Percentiles rank a stretch among this genome's conserved stretches.
Evolutionary conservation across 768 basidiomycete genomes (phyloP).

Genomic region (Boletus patriciae): DNA sequence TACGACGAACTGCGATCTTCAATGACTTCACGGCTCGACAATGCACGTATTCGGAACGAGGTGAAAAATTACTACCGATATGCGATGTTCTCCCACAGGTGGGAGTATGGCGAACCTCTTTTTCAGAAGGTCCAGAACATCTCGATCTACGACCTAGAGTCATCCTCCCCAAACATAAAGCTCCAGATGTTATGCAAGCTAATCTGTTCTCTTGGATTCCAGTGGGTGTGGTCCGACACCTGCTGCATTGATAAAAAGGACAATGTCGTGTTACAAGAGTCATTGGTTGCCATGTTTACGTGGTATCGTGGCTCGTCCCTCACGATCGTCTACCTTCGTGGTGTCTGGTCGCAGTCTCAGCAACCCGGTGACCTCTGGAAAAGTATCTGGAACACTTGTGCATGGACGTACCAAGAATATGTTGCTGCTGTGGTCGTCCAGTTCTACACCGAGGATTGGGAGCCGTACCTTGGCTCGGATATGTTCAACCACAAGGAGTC

Average conservation of each 20-base stretch:
- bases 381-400: slow-evolving; percentile 10
- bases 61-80: slow-evolving; percentile 2
- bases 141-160: neutral
- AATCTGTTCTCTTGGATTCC: neutral
- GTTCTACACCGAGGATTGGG: slow-evolving; percentile 15
- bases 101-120: neutral
- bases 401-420: slow-evolving; percentile 16
- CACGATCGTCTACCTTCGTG: slow-evolving; percentile 3
- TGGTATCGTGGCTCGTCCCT: slow-evolving; percentile 12
- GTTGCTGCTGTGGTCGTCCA: neutral
- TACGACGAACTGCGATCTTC: slow-evolving; percentile 7
- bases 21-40: neutral
- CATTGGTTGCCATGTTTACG: slow-evolving; percentile 11
- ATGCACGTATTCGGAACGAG: neutral
- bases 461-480: slow-evolving; percentile 2
- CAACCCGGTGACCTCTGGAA: neutral
- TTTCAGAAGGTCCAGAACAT: neutral
- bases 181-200: neutral
- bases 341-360: neutral
- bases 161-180: neutral
- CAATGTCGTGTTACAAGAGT: neutral
- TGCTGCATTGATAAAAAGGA: slow-evolving; percentile 6
- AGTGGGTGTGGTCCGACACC: slow-evolving; percentile 11
- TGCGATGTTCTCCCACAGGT: slow-evolving; percentile 6
- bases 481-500: slow-evolving; percentile 10